Evolutionary conservation across 306 rosid genomes (phyloP), one percentile per base, ranked within the genome.

Genomic region (Vachellia collinsii): DNA sequence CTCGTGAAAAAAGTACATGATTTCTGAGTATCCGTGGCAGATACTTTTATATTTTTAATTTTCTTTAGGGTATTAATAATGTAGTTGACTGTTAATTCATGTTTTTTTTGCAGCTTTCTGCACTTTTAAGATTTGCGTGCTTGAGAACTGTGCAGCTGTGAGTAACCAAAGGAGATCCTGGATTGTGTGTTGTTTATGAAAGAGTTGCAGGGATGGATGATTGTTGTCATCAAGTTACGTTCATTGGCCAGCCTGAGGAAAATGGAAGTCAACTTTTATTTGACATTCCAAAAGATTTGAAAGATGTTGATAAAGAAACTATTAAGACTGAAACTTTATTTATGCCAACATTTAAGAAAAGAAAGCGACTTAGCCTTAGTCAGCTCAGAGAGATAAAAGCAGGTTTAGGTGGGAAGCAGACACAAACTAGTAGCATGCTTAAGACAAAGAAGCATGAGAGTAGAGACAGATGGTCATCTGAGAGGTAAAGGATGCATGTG

Each of bases 391-490:
- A 87, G 80, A 82, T 83, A 63, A 90, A 87, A 85, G 91, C 82
- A 42, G 83, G 80, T 20, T 51, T 83, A 6, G 66, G 29, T 74
- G 88, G 37, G 74, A 46, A 70, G 19, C 75, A 46, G 58, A 82
- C 23, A 77, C 87, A 56, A 47, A 71, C 74, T 70, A 79, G 53
- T 63, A 72, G 78, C 83, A 87, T 81, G 84, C 70, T 3, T 12
- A 85, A 77, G 83, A 48, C 74, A 67, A 91, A 85, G 82, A 86
- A 77, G 86, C 76, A 22, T 76, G 90, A 86, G 42, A 50, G 67
- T 79, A 74, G 29, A 63, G 88, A 89, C n/a, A 88, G 98, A 87
- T 94, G 98, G 97, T 80, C 92, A 53, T 58, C 83, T 4, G 91
- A 88, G 72, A 94, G 98, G 98, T 94, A 76, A 76, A 77, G 25